Percentiles rank a stretch among this genome's conserved stretches.
Conservation (phyloP, 768 basidiomycete species). For the Psilocybe azurescens region DNA sequence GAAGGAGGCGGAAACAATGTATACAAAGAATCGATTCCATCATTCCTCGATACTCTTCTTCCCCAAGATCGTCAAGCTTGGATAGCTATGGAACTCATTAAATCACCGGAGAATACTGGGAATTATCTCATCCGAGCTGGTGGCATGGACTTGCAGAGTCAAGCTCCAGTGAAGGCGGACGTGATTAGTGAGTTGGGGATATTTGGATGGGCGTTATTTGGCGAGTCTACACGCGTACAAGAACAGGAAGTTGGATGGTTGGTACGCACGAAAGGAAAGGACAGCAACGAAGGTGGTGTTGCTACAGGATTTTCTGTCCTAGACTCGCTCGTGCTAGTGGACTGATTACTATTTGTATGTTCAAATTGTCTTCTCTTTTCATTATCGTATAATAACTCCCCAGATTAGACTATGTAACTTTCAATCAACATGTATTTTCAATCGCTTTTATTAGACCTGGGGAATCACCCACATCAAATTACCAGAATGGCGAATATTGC, state of each 20-base stretch:
- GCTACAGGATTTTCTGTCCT: slow-evolving; percentile 83
- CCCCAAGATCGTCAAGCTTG: slow-evolving; percentile 76
- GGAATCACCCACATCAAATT: neutral
- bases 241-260: slow-evolving; percentile 83
- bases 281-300: slow-evolving; percentile 92
- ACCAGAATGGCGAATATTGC: neutral
- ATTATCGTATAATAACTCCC: neutral
- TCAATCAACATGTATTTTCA: no score
- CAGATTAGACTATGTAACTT: neutral
- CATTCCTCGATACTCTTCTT: slow-evolving; percentile 70
- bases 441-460: no score
- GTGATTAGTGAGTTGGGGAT: slow-evolving; percentile 92
- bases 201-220: slow-evolving; percentile 89
- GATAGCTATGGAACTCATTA: slow-evolving; percentile 96
- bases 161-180: slow-evolving; percentile 58
- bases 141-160: slow-evolving; percentile 34
- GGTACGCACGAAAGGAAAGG: slow-evolving; percentile 88
- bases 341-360: slow-evolving; percentile 21
- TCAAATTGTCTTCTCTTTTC: neutral
- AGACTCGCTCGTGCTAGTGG: slow-evolving; percentile 70
- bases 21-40: slow-evolving; percentile 82
- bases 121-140: slow-evolving; percentile 84
- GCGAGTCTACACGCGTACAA: slow-evolving; percentile 44
- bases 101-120: slow-evolving; percentile 67
- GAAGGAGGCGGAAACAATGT: slow-evolving; percentile 98